Evolutionary conservation across 83 land plant genomes (phyloP).

Genomic region (Picea abies): DNA sequence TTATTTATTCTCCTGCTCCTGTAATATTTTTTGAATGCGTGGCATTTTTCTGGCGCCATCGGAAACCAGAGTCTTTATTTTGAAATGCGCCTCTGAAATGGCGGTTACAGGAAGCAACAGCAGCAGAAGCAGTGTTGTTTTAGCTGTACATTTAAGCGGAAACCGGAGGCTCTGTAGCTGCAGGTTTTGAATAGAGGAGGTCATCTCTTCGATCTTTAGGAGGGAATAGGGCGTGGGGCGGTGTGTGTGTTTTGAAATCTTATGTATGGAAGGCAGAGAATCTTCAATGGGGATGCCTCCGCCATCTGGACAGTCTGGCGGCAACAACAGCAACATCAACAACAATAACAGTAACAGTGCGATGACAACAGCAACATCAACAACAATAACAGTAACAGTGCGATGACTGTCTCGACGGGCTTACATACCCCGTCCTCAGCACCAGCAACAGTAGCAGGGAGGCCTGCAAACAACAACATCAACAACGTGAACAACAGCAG

Average conservation of each 20-base stretch:
- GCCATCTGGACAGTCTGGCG: neutral
- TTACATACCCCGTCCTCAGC: neutral
- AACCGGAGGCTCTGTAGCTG: neutral
- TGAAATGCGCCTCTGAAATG: slow-evolving; percentile 1
- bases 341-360: neutral
- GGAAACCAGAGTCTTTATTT: neutral
- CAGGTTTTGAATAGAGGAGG: neutral
- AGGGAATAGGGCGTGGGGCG: neutral
- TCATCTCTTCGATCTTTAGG: neutral
- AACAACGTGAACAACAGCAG: neutral
- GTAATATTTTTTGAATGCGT: no score
- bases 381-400: neutral
- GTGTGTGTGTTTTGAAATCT: neutral
- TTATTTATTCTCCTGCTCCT: no score
- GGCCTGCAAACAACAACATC: neutral
- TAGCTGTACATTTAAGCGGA: neutral
- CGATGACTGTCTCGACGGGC: neutral
- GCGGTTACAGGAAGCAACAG: neutral
- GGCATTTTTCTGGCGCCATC: no score
- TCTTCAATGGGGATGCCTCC: slow-evolving; percentile 8
- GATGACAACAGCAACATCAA: neutral
- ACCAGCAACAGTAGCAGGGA: slow-evolving; percentile 1
- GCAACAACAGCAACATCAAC: neutral
- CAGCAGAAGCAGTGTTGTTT: neutral
- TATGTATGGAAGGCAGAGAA: slow-evolving; percentile 8